Evolutionary conservation across 2,329 filamentous ascomycete species (phyloP), one percentile per base, ranked within the genome.

Genomic region (Calonectria hawksworthii): DNA sequence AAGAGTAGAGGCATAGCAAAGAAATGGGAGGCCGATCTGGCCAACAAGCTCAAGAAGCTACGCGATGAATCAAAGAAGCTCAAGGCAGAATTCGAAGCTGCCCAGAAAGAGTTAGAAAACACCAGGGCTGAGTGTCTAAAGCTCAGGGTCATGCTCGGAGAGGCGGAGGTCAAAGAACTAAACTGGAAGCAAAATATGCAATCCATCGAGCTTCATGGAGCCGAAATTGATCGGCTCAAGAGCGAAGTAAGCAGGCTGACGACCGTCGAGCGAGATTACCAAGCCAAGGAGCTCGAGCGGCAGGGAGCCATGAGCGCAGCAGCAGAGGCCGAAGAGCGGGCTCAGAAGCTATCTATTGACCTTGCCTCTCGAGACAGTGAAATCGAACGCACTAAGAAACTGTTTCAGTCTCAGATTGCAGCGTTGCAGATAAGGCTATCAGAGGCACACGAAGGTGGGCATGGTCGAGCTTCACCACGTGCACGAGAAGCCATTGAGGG

Each of bases 1-100:
- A 93, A 92, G 78, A 93, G 93, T 56, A 92, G 94, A 41, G 92
- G 90, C 50, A 90, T 96, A 78, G 90, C 93, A 1, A 95, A 95
- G 85, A 96, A 95, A 82, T 94, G 94, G 90, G 95, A 96, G 81
- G 90, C 89, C 2, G 93, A 95, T 78, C 87, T 96, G 38, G 91
- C 90, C 64, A 88, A 88, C 68, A 95, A 94, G 83, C 86, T 96
- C 54, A 90, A 91, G 76, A 86, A 87, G 4, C 88, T 95, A 51
- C 90, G 92, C 65, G 94, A 95, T 73, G 93, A 95, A 74, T 92
- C 93, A 75, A 94, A 93, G 84, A 89, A 88, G 75, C 93, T 91
- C 88, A 89, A 88, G 32, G 84, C 84, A 0, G 92, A 94, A 75
- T 88, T 91, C 54, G 89, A 91, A 32, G 83, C 85, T 10, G 83